These are phyloP conservation scores for Solanum virginianum DNA, from an alignment of 257 asterid genomes.

Conservation along the genomic window DNA sequence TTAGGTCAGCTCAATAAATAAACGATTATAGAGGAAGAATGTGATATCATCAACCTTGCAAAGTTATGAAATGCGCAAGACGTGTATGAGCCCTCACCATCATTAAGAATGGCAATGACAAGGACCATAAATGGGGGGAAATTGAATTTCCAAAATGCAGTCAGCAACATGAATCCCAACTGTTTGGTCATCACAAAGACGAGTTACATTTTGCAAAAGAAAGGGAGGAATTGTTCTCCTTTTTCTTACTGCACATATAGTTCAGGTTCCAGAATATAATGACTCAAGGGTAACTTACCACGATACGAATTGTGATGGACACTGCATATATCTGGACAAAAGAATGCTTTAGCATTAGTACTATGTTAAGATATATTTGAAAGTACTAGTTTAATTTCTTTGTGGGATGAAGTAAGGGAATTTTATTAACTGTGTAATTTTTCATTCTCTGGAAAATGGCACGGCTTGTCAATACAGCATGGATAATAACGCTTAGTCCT, in stretches of 20 bases:
- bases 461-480: constrained; percentile 55
- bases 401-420: background rate
- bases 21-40: background rate
- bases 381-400: background rate
- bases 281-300: constrained; percentile 26
- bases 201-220: background rate
- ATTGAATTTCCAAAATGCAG: constrained; percentile 49
- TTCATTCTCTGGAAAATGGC: constrained; percentile 72
- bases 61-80: background rate
- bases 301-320: constrained; percentile 62
- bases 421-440: constrained; percentile 32
- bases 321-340: constrained; percentile 57
- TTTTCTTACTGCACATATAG: background rate
- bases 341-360: background rate
- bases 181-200: constrained; percentile 8
- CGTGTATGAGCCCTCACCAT: constrained; percentile 18
- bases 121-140: constrained; percentile 73
- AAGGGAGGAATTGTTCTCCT: background rate
- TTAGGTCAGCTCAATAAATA: background rate
- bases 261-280: background rate
- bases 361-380: background rate
- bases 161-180: constrained; percentile 56
- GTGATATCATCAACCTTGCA: background rate
- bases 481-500: constrained; percentile 52
- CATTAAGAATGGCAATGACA: constrained; percentile 60